Conservation (phyloP, 1,139 yeast genomes). For the Zygoascus hellenicus region DNA sequence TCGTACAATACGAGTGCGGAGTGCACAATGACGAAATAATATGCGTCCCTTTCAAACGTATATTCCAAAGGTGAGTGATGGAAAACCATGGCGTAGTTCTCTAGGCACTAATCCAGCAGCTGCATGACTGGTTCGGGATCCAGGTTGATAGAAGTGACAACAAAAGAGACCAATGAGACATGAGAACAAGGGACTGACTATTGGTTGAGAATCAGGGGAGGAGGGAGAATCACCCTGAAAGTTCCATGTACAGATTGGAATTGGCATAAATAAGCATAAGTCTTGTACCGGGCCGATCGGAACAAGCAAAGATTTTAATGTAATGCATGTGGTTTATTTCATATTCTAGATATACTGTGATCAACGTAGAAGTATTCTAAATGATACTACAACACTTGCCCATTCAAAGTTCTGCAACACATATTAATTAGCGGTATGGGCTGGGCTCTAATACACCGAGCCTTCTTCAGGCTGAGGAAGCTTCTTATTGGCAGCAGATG, state of each 20-base stretch:
- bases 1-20: conserved; percentile 41
- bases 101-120: background rate
- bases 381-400: background rate
- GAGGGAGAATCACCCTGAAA: too few species aligned
- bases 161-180: conserved; percentile 34
- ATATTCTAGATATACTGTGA: background rate
- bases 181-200: background rate
- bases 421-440: too few species aligned
- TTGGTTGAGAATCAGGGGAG: background rate
- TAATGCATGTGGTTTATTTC: background rate
- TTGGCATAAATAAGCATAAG: too few species aligned
- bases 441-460: conserved; percentile 41
- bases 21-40: conserved; percentile 19
- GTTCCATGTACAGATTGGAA: too few species aligned
- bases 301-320: background rate
- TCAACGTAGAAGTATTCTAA: background rate
- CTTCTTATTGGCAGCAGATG: conserved; percentile 73
- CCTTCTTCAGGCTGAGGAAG: conserved; percentile 92
- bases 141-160: conserved; percentile 43
- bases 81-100: background rate
- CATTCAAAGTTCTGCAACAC: background rate
- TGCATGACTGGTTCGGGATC: conserved; percentile 2
- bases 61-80: conserved; percentile 18
- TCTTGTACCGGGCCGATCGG: background rate
- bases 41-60: conserved; percentile 23